Evolutionary conservation across 2,329 filamentous ascomycete species (phyloP).

Genomic region (Ciborinia camelliae): DNA sequence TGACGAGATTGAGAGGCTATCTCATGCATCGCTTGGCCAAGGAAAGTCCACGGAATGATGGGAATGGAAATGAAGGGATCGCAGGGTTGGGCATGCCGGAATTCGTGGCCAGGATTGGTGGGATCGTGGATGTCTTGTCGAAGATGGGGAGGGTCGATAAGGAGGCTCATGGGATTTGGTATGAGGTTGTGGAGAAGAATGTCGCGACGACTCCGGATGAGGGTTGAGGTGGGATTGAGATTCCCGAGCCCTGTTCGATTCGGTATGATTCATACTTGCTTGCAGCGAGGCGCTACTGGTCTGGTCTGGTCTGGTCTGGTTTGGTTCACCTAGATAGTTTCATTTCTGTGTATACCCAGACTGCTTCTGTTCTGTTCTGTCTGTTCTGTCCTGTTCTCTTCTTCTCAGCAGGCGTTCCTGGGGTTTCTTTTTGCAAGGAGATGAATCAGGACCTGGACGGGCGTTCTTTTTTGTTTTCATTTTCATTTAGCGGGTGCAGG

Average conservation of each 20-base stretch:
- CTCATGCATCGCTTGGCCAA: conserved; percentile 58
- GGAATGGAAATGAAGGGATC: conserved; percentile 55
- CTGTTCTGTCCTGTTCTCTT: neutral
- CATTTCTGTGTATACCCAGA: neutral
- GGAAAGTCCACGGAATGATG: conserved; percentile 63
- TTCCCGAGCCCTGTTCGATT: too few species aligned
- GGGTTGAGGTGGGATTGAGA: neutral
- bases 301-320: neutral
- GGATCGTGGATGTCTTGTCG: conserved; percentile 65
- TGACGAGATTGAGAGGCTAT: conserved; percentile 64
- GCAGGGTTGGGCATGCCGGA: conserved; percentile 70
- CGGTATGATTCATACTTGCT: too few species aligned
- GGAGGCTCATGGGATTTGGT: conserved; percentile 66
- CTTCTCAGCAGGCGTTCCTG: neutral
- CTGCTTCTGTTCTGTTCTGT: too few species aligned
- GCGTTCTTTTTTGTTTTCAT: neutral
- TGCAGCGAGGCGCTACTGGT: too few species aligned
- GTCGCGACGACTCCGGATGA: neutral
- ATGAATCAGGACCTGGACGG: neutral
- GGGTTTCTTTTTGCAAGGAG: neutral
- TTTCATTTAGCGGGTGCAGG: too few species aligned
- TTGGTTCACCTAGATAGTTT: neutral
- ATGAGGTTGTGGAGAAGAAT: conserved; percentile 49
- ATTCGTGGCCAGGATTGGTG: conserved; percentile 66
- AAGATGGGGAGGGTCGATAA: conserved; percentile 65